Evolutionary conservation across 2,329 filamentous ascomycete genomes (phyloP), one percentile per base, ranked within the genome.

Genomic region (Ophiosphaerella narmari): DNA sequence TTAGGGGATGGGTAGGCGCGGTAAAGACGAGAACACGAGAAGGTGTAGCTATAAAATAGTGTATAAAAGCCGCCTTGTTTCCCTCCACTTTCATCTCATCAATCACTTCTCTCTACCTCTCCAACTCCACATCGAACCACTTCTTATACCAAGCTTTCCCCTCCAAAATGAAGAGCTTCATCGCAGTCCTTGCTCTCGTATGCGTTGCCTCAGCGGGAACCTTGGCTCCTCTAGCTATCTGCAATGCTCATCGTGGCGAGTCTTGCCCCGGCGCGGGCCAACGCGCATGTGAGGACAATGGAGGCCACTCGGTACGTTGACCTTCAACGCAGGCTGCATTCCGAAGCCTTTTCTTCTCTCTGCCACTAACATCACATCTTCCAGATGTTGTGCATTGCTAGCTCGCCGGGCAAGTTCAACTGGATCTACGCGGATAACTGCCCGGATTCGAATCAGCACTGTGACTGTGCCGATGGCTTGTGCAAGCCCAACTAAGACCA

Each of bases 351-450:
- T 21, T 21, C 18, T 21, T 4, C 4, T 21, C 18, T 21, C 24
- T 32, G 18, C 7, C 23, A 32, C n/a, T 36, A n/a, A 18, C 34
- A 12, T 34, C 13, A n/a, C 33, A 34, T 34, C 31, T 18, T 21
- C 3, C 35, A 50, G 47, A 44, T 50, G 47, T 24, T 45, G 16
- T 50, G 47, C 29, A 14, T 40, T 31, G 42, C 29, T 7, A 50
- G 7, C 3, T 50, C 47, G 21, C 31, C 9, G 2, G 47, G 47
- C 11, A 50, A 50, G 37, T 50, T 39, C 18, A 41, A 35, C 36
- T 50, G 47, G 47, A 45, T 45, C 32, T 36, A 50, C 18, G 47
- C 47, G 7, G 47, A 50, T 33, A 50, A 50, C 37, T 50, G 47
- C 32, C 47, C 47, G 2, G 47, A 50, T 37, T 45, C 41, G 4